These are phyloP conservation scores for Mycena albidolilacea DNA, from an alignment of 768 basidiomycete species.

Conservation along the genomic window DNA sequence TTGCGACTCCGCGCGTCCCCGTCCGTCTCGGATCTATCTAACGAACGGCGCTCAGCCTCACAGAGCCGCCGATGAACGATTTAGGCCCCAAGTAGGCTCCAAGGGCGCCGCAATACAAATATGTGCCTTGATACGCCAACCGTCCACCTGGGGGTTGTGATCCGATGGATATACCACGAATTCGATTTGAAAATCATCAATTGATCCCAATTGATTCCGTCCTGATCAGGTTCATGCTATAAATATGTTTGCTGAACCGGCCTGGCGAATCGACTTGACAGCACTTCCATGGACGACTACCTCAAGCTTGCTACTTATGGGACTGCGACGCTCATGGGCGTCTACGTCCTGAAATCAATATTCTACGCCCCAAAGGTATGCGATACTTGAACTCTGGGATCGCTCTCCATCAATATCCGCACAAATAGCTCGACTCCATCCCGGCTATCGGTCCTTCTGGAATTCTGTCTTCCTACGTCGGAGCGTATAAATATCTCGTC, in stretches of 20 bases:
- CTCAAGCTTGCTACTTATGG: conserved; percentile 24
- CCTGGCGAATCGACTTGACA: not conserved
- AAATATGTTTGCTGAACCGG: no score
- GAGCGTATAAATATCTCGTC: conserved; percentile 28
- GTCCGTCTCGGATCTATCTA: no score
- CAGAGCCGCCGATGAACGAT: no score
- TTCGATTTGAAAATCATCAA: no score
- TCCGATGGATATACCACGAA: no score
- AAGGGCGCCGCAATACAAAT: no score
- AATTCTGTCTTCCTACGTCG: conserved; percentile 27
- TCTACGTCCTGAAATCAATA: conserved; percentile 4
- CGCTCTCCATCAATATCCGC: not conserved
- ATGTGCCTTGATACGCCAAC: no score
- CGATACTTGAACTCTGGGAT: not conserved
- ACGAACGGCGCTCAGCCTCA: no score
- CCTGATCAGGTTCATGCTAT: no score
- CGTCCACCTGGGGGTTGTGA: no score
- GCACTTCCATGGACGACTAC: conserved; percentile 25
- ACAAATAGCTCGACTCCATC: conserved; percentile 26
- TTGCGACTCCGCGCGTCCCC: no score
- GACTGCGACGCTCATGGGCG: conserved; percentile 12
- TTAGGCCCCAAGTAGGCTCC: no score
- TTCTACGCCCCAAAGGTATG: conserved; percentile 12
- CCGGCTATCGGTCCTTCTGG: conserved; percentile 38
- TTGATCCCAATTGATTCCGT: not conserved